phyloP scores from a whole-genome alignment of 768 basidiomycete genomes.

The Pholiota microspora region DNA sequence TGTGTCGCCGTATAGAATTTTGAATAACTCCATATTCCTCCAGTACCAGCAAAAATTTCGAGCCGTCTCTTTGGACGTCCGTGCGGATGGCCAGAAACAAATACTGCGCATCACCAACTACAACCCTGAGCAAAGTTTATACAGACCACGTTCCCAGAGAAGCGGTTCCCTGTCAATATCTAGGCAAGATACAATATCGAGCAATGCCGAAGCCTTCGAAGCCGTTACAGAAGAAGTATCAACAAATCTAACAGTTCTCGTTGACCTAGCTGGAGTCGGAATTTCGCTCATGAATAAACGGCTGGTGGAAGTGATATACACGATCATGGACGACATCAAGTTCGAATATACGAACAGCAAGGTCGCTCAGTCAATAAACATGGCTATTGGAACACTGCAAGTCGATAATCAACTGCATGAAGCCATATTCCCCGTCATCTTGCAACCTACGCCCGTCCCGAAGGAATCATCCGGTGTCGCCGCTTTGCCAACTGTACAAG shows the following conservation, averaged over 20 bases:
- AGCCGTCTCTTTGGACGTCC: conserved; percentile 86
- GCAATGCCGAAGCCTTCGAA: conserved; percentile 77
- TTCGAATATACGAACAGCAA: conserved; percentile 83
- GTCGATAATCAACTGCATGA: conserved; percentile 98
- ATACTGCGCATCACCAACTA: conserved; percentile 86
- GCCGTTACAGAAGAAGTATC: conserved; percentile 74
- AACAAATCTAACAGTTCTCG: conserved; percentile 59
- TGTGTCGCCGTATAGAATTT: neutral
- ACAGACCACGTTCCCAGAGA: conserved; percentile 66
- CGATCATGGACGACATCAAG: conserved; percentile 74
- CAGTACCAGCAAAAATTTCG: conserved; percentile 57
- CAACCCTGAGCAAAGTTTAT: conserved; percentile 79
- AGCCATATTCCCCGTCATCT: conserved; percentile 88
- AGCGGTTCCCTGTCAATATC: conserved; percentile 43
- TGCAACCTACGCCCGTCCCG: conserved; percentile 89
- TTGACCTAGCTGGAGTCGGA: conserved; percentile 90
- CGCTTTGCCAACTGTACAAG: conserved; percentile 86
- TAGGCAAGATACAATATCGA: conserved; percentile 69
- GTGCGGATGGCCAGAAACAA: conserved; percentile 85
- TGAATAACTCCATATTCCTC: neutral
- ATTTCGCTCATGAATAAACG: conserved; percentile 87
- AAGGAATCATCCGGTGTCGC: conserved; percentile 74
- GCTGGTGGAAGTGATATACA: conserved; percentile 87
- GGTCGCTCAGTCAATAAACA: conserved; percentile 73
- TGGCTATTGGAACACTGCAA: conserved; percentile 86